phyloP scores from a whole-genome alignment of 208 protist genomes.

The Trypanosoma platydactyli region DNA sequence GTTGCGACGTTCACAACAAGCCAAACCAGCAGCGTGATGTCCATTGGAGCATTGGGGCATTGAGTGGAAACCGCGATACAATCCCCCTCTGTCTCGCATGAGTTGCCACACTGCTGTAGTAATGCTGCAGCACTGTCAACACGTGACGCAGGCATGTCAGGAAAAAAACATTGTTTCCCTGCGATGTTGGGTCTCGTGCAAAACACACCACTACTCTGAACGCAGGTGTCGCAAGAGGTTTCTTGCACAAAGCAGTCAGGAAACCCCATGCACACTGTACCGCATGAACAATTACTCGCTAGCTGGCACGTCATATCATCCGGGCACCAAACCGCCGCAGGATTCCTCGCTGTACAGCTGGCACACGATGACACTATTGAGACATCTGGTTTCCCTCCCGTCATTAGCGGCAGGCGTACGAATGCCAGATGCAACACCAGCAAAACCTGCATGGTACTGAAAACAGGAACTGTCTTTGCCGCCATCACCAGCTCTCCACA shows the following conservation, averaged over 20 bases:
- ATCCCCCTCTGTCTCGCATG: conserved; percentile 2
- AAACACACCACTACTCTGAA: conserved; percentile 45
- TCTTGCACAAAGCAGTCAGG: conserved; percentile 47
- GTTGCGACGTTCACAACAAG: conserved; percentile 9
- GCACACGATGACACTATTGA: conserved; percentile 35
- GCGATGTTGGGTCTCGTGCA: conserved; percentile 19
- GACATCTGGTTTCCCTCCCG: neutral
- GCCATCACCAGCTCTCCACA: neutral
- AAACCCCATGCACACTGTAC: conserved; percentile 33
- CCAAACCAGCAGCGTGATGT: conserved; percentile 19
- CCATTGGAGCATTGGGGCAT: conserved; percentile 15
- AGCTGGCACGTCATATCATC: conserved; percentile 53
- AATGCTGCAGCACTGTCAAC: neutral
- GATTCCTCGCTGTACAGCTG: conserved; percentile 42
- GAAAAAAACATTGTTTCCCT: conserved; percentile 36
- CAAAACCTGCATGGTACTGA: neutral
- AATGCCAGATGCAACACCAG: neutral
- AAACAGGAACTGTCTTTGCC: neutral
- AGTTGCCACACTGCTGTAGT: neutral
- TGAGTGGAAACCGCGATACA: conserved; percentile 18
- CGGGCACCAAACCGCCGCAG: conserved; percentile 41
- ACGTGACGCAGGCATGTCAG: neutral
- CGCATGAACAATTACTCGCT: conserved; percentile 38
- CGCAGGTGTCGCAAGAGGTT: conserved; percentile 35
- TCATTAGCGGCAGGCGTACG: neutral